phyloP scores from a whole-genome alignment of 139 green algal species.

The Edaphochlamys debaryana region DNA sequence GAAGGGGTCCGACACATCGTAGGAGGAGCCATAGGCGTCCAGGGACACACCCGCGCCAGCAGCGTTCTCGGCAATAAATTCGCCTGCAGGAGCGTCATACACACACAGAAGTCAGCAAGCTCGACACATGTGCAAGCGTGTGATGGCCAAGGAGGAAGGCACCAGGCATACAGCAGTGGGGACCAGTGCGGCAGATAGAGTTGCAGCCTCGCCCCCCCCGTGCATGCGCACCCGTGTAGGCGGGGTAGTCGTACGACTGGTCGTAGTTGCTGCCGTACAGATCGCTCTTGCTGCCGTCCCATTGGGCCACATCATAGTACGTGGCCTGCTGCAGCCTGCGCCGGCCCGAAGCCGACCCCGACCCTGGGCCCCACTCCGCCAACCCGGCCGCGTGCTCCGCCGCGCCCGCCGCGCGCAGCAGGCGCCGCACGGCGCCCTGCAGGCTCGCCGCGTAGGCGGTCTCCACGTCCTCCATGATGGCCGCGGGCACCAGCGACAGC shows the following conservation, averaged over 20 bases:
- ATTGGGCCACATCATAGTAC: background rate
- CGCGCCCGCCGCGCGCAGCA: background rate
- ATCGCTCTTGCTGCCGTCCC: background rate
- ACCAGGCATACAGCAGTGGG: too few relatives aligned
- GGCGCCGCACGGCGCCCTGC: background rate
- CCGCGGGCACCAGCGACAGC: conserved; percentile 37
- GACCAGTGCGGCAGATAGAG: too few relatives aligned
- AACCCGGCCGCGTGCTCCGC: background rate
- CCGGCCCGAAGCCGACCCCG: background rate
- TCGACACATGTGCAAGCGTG: too few relatives aligned
- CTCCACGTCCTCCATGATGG: background rate
- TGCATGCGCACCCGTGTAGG: conserved; percentile 26
- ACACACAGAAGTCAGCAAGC: background rate
- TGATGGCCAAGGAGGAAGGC: too few relatives aligned
- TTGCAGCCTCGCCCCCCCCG: too few relatives aligned
- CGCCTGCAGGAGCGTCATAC: background rate
- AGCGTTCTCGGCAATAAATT: conserved; percentile 1
- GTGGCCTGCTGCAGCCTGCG: background rate
- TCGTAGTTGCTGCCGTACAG: conserved; percentile 18
- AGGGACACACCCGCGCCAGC: conserved; percentile 5
- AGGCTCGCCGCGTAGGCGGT: conserved; percentile 5
- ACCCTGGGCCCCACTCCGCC: too few relatives aligned
- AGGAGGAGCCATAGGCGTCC: background rate
- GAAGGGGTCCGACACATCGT: conserved; percentile 1
- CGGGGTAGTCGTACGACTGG: conserved; percentile 25